These are phyloP conservation scores for Talaromyces islandicus DNA, from an alignment of 2,329 filamentous ascomycete species.

Conservation along the genomic window DNA sequence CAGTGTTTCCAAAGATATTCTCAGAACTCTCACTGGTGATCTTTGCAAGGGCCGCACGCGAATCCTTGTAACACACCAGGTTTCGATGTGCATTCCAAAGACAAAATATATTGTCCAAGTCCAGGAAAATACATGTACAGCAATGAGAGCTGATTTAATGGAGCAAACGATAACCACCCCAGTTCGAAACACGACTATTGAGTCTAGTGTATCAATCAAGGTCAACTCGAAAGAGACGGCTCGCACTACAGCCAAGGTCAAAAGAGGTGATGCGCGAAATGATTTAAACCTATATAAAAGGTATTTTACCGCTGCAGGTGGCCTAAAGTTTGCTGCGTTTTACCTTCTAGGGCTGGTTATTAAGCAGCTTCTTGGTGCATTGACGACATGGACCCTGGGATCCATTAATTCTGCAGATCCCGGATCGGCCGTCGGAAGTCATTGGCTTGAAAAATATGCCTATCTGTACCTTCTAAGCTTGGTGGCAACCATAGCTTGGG, in stretches of 20 bases:
- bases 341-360: not conserved
- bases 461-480: not conserved
- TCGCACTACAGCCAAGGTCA: not conserved
- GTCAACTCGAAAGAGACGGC: not conserved
- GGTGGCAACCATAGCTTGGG: not conserved
- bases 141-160: not conserved
- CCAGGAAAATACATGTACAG: constrained; percentile 58
- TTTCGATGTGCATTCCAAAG: constrained; percentile 63
- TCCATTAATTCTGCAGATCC: not conserved
- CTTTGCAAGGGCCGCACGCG: constrained; percentile 64
- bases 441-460: not conserved
- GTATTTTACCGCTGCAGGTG: not conserved
- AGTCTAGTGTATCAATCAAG: too few relatives aligned
- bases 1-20: constrained; percentile 73
- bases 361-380: not conserved
- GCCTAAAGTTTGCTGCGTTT: constrained; percentile 26
- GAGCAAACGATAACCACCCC: not conserved
- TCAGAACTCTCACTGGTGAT: constrained; percentile 66
- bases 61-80: constrained; percentile 76
- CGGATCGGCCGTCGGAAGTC: too few relatives aligned
- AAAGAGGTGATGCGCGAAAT: not conserved
- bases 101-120: constrained; percentile 68
- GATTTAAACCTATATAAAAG: not conserved
- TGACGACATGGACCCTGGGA: not conserved
- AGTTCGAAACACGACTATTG: not conserved